Conservation (phyloP, 768 basidiomycete species). For the Boletus reticulatus region DNA sequence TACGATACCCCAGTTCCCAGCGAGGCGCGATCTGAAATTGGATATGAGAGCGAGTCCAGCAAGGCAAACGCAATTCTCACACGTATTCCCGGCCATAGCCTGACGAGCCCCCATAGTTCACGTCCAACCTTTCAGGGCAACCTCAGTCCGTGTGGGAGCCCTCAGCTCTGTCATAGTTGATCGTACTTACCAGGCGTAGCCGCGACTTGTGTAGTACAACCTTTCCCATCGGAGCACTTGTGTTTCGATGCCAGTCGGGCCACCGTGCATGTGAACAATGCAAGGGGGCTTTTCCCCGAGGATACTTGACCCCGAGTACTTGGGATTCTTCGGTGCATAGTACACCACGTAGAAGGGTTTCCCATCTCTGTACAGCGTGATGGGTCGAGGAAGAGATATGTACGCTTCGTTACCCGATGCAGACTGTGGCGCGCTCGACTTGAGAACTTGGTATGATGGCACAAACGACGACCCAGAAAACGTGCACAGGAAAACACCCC, state of each 20-base stretch:
- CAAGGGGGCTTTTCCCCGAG: constrained; percentile 64
- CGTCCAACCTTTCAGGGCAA: constrained; percentile 50
- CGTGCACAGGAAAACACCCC: constrained; percentile 30
- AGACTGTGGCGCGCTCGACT: constrained; percentile 22
- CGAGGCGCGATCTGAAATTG: constrained; percentile 46
- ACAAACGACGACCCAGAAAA: constrained; percentile 23
- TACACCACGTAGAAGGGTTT: constrained; percentile 58
- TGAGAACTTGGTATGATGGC: constrained; percentile 21
- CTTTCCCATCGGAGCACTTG: constrained; percentile 54
- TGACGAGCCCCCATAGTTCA: constrained; percentile 75
- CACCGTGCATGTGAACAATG: constrained; percentile 66
- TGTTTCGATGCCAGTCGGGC: constrained; percentile 52
- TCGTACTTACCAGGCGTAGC: constrained; percentile 64
- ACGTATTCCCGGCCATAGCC: constrained; percentile 72
- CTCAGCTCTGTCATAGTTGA: too few species aligned
- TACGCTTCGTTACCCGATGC: constrained; percentile 18
- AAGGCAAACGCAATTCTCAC: constrained; percentile 19
- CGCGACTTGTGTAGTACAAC: constrained; percentile 67
- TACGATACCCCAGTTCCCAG: constrained; percentile 68
- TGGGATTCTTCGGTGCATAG: constrained; percentile 65
- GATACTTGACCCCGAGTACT: constrained; percentile 47
- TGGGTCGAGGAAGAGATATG: constrained; percentile 49
- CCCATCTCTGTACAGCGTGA: constrained; percentile 38
- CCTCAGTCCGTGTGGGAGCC: not conserved
- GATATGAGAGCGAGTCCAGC: not conserved